These are phyloP conservation scores for Microstegium vimineum DNA, from an alignment of 176 grass and related monocot species.

Conservation along the genomic window DNA sequence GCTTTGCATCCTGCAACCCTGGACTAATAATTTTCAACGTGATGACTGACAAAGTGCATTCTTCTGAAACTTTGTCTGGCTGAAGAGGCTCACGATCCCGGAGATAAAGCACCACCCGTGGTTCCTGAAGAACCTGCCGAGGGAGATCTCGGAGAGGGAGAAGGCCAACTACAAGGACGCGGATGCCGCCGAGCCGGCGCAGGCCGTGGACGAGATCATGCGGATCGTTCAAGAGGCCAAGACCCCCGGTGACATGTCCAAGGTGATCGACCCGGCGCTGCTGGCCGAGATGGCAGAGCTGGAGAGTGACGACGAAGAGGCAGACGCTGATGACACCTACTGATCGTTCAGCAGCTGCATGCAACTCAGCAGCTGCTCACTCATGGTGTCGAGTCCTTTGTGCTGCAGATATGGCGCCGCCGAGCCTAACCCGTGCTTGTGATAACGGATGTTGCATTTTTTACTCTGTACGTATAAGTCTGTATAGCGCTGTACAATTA, in stretches of 20 bases:
- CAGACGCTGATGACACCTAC: constrained; percentile 34
- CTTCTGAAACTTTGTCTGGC: background rate
- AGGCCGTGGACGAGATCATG: constrained; percentile 84
- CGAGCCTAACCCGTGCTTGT: background rate
- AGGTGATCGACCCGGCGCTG: constrained; percentile 27
- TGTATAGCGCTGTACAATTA: background rate
- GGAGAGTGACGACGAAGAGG: constrained; percentile 50
- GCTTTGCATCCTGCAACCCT: background rate
- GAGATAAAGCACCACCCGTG: constrained; percentile 89
- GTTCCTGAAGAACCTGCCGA: constrained; percentile 82
- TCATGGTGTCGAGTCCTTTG: background rate
- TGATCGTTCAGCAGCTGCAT: constrained; percentile 1
- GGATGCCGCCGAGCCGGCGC: constrained; percentile 13
- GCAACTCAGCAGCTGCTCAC: background rate
- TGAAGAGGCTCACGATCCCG: constrained; percentile 85
- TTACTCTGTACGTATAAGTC: background rate
- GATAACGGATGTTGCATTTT: background rate
- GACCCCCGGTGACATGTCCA: constrained; percentile 43
- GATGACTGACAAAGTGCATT: background rate
- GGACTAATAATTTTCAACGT: background rate
- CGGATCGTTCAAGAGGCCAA: constrained; percentile 75
- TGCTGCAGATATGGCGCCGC: background rate
- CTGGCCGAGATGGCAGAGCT: constrained; percentile 46
- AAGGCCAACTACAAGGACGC: constrained; percentile 45
- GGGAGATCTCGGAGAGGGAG: constrained; percentile 68